Percentiles rank a stretch among this genome's conserved stretches.
Conservation (phyloP, 2,329 filamentous ascomycete genomes). For the Ceratocystis diversiconidia region DNA sequence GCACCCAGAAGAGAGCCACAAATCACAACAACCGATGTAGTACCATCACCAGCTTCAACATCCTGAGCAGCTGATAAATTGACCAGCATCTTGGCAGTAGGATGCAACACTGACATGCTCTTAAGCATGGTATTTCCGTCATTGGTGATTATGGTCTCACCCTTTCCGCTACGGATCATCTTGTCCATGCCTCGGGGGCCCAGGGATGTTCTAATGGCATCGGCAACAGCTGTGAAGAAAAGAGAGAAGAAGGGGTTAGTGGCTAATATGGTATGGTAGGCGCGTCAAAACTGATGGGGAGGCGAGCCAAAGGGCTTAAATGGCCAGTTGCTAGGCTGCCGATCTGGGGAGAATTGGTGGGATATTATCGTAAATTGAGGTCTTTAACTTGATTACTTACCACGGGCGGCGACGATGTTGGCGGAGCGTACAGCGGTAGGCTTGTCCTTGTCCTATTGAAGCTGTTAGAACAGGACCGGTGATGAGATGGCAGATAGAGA, state of each 20-base stretch:
- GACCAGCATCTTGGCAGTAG: constrained; percentile 98
- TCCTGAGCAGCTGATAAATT: constrained; percentile 94
- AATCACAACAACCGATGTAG: constrained; percentile 95
- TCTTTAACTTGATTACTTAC: constrained; percentile 32
- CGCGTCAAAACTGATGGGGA: background rate
- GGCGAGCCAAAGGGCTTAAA: background rate
- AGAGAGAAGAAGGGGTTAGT: constrained; percentile 4
- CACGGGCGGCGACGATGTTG: constrained; percentile 94
- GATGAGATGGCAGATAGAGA: background rate
- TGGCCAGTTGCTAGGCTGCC: background rate
- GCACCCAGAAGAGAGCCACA: constrained; percentile 88
- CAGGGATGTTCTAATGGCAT: constrained; percentile 92
- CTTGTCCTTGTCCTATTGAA: constrained; percentile 76
- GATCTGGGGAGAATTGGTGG: background rate
- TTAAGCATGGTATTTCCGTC: constrained; percentile 98
- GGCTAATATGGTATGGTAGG: background rate
- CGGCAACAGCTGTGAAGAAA: constrained; percentile 60
- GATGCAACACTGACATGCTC: constrained; percentile 98
- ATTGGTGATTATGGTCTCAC: constrained; percentile 98
- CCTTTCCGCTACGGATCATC: constrained; percentile 95
- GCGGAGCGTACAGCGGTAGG: constrained; percentile 88
- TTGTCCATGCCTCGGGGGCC: constrained; percentile 98
- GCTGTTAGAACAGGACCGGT: constrained; percentile 23
- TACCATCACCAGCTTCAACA: constrained; percentile 95
- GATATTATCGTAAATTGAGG: background rate